Conservation (phyloP, 2,329 filamentous ascomycete genomes). For the Exophiala calicioides region DNA sequence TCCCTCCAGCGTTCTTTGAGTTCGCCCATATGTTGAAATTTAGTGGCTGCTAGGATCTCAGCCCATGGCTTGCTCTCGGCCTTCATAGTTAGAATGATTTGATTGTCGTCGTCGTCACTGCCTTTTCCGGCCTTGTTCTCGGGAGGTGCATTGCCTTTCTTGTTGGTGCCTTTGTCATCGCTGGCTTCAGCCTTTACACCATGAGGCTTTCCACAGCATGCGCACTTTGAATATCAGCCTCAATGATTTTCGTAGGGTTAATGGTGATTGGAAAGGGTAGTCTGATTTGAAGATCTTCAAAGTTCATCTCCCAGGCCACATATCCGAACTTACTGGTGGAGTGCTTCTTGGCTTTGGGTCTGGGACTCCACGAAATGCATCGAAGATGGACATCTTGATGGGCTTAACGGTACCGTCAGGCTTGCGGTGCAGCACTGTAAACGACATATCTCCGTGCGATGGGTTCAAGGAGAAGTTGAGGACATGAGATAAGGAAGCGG, state of each 20-base stretch:
- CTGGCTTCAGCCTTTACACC: constrained; percentile 6
- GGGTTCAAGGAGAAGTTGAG: background rate
- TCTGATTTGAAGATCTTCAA: background rate
- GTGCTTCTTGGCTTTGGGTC: constrained; percentile 22
- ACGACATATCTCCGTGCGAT: constrained; percentile 23
- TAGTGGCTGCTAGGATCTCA: constrained; percentile 24
- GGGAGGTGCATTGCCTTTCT: constrained; percentile 14
- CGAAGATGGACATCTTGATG: constrained; percentile 30
- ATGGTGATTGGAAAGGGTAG: too few species aligned
- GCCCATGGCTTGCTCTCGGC: constrained; percentile 28
- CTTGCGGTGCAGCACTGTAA: constrained; percentile 24
- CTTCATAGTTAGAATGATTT: constrained; percentile 32
- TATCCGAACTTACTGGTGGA: constrained; percentile 10
- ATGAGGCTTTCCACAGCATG: constrained; percentile 25
- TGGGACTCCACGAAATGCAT: constrained; percentile 28
- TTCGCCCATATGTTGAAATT: constrained; percentile 16
- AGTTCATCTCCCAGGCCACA: background rate
- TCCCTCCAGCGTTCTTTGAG: constrained; percentile 29
- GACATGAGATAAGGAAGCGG: background rate
- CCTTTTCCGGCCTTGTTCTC: constrained; percentile 6
- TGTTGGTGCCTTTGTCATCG: constrained; percentile 4
- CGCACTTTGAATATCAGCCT: constrained; percentile 15
- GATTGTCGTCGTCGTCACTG: constrained; percentile 28
- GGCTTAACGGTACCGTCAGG: constrained; percentile 23
- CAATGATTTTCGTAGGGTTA: too few species aligned